Base-by-base conservation (phyloP, 192 early-diverging fungal species). In the Entophlyctis luteolus region DNA sequence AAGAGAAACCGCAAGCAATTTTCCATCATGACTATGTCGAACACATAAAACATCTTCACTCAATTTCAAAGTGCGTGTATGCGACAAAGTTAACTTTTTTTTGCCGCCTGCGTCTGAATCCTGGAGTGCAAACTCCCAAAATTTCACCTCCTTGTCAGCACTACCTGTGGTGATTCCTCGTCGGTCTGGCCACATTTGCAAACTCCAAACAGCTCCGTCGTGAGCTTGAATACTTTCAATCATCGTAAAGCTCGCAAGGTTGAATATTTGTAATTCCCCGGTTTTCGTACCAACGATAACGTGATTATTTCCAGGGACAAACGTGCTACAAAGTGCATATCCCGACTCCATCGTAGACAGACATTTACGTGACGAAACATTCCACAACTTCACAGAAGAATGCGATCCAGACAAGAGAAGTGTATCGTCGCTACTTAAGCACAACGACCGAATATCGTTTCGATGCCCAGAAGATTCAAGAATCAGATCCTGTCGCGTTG, bases 71-170 rank as follows among this genome's bases (percentile, higher is more conserved):
- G 95, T 96, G 62, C 94, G 88, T 65, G 85, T 86, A 55, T 96
- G 96, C 35, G 85, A 80, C 59, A 94, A 79, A 0, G 93, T 90
- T 39, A 94, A 80, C 20, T 87, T 78, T 45, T 87, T 87, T 20
- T 66, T 73, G 32, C 58, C 58, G 25, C 76, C 73, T 33, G 72
- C 66, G 36, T 76, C 76, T 36, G 81, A 82, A 10, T 72, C 78
- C 25, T 90, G 75, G 68, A 95, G 84, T 66, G 89, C 88, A 74
- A 97, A 92, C 74, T 93, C 90, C 95, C 95, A 99, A 72, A 99
- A 98, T 80, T 95, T 97, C 66, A 99, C 93, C 56, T 90, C 84
- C 70, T 96, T 93, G 77, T 98, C 96, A 4, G 89, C 92, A 57
- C 89, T 88, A 28, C 95, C 96, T 0, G 96, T 93, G 31, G 88